Conservation (phyloP, 768 basidiomycete genomes). For the Vishniacozyma victoriae region DNA sequence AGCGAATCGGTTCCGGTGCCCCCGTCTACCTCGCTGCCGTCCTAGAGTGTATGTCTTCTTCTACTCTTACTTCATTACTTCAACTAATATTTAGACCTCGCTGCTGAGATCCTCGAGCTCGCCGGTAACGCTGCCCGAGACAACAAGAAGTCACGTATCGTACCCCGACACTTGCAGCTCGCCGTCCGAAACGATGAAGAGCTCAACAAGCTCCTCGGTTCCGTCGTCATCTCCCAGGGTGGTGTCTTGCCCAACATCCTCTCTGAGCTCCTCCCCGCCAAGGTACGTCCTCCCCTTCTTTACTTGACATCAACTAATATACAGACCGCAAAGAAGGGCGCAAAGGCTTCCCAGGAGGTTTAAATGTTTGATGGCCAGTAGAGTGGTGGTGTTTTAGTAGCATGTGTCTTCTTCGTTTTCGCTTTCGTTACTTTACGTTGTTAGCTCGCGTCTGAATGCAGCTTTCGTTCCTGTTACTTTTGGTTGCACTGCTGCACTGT, state of each 20-base stretch:
- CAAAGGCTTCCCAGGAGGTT: constrained; percentile 45
- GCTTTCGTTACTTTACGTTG: constrained; percentile 2
- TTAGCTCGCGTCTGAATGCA: not conserved
- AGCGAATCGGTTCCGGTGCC: constrained; percentile 82
- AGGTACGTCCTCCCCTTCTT: constrained; percentile 49
- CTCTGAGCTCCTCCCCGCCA: constrained; percentile 57
- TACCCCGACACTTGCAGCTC: constrained; percentile 84
- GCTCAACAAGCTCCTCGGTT: constrained; percentile 73
- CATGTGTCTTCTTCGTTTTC: not conserved
- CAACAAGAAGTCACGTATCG: constrained; percentile 88
- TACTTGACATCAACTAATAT: not conserved
- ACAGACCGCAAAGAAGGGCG: constrained; percentile 34
- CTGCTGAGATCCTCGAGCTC: constrained; percentile 87
- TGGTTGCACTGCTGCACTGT: no score
- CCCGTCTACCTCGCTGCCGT: constrained; percentile 88
- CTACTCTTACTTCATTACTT: constrained; percentile 1
- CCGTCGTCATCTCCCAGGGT: constrained; percentile 84
- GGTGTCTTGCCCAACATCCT: constrained; percentile 73
- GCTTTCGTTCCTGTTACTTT: no score
- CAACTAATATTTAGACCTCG: constrained; percentile 56
- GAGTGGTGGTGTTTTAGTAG: not conserved
- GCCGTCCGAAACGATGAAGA: constrained; percentile 87
- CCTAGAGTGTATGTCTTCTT: constrained; percentile 56
- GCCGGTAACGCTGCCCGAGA: constrained; percentile 73
- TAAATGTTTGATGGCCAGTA: constrained; percentile 17